phyloP scores from a whole-genome alignment of 768 basidiomycete genomes.

The Lactifluus piperatus region DNA sequence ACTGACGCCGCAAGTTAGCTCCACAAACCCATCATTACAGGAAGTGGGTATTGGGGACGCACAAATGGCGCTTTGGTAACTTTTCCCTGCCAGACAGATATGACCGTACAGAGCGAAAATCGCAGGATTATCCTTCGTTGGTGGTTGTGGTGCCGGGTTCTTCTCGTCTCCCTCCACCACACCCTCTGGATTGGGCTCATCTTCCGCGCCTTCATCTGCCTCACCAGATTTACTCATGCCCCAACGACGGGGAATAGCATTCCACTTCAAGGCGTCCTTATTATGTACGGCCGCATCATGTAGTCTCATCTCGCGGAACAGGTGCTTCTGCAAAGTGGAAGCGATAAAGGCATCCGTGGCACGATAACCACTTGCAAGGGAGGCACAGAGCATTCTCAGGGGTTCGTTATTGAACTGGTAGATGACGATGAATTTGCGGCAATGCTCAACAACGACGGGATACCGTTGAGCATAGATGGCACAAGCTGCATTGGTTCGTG shows the following conservation, averaged over 20 bases:
- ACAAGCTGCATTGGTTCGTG: conserved; percentile 45
- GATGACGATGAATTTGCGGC: conserved; percentile 60
- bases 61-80: conserved; percentile 91
- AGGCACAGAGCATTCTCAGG: conserved; percentile 63
- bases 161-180: conserved; percentile 22
- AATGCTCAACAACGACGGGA: conserved; percentile 58
- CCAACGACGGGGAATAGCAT: conserved; percentile 48
- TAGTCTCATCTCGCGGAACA: conserved; percentile 71
- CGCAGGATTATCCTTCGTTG: conserved; percentile 64
- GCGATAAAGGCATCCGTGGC: conserved; percentile 69
- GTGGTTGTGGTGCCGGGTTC: conserved; percentile 33
- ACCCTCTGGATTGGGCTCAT: conserved; percentile 29
- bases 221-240: conserved; percentile 37
- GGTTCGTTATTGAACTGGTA: conserved; percentile 89
- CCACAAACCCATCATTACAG: neutral
- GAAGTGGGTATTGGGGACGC: conserved; percentile 27
- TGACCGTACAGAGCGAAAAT: conserved; percentile 73
- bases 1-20: conserved; percentile 37
- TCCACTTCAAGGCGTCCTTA: conserved; percentile 56
- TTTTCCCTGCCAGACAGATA: conserved; percentile 73
- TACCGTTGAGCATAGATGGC: conserved; percentile 51
- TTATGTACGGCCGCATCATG: conserved; percentile 57
- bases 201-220: conserved; percentile 34
- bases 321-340: conserved; percentile 72
- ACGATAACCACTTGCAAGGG: conserved; percentile 60